phyloP scores from a whole-genome alignment of 768 basidiomycete genomes.

The Amanita subjunquillea region DNA sequence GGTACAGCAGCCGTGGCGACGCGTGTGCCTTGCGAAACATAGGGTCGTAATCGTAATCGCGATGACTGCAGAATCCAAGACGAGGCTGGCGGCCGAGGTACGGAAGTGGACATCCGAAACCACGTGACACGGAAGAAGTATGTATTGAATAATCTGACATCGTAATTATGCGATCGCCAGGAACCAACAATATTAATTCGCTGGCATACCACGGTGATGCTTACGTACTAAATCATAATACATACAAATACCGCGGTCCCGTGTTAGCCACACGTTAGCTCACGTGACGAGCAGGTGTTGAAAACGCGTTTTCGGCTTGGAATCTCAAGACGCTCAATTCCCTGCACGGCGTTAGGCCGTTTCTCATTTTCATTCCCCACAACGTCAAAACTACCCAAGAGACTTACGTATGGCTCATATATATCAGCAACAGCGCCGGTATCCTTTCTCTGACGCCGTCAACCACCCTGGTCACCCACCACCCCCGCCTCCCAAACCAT shows the following conservation, averaged over 20 bases:
- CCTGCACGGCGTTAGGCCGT: constrained; percentile 6
- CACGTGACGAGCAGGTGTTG: constrained; percentile 5
- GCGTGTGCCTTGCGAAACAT: too few relatives aligned
- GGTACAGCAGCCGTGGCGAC: too few relatives aligned
- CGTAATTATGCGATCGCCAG: too few relatives aligned
- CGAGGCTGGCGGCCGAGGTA: background rate
- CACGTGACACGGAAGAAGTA: background rate
- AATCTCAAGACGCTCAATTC: background rate
- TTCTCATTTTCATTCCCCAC: constrained; percentile 1
- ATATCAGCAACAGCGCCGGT: constrained; percentile 3
- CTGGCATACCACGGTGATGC: too few relatives aligned
- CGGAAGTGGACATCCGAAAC: background rate
- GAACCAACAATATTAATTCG: too few relatives aligned
- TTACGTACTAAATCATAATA: background rate
- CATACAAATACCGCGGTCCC: constrained; percentile 3
- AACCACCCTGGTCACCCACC: constrained; percentile 16
- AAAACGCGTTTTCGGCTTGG: constrained; percentile 5
- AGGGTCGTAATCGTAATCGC: background rate
- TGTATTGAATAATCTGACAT: too few relatives aligned
- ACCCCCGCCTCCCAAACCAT: background rate
- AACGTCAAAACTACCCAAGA: constrained; percentile 9
- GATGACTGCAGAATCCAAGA: background rate
- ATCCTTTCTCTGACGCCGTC: constrained; percentile 22
- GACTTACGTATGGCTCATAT: constrained; percentile 2
- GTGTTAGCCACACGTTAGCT: background rate